Conservation (phyloP, 805 yeast species). For the Hanseniaspora meyeri region DNA sequence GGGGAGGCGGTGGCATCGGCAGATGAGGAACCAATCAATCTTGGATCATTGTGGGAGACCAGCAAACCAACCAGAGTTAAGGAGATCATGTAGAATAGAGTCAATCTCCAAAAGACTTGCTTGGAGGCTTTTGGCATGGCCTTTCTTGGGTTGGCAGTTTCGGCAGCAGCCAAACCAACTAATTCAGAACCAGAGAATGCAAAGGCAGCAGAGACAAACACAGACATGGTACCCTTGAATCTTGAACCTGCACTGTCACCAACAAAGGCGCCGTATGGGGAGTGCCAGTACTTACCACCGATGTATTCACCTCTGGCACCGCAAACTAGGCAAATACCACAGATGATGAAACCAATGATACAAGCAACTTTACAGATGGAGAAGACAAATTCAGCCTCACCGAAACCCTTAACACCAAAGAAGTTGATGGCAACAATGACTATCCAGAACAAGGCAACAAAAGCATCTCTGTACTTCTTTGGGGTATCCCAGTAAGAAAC, state of each 20-base stretch:
- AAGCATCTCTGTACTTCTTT: constrained; percentile 37
- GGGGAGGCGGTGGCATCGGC: constrained; percentile 62
- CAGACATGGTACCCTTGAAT: constrained; percentile 42
- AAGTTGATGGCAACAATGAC: constrained; percentile 38
- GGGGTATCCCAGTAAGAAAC: constrained; percentile 40
- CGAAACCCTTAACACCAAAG: constrained; percentile 45
- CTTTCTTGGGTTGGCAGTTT: constrained; percentile 36
- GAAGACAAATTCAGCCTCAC: constrained; percentile 41
- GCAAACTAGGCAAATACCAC: constrained; percentile 39
- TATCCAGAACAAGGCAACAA: constrained; percentile 39
- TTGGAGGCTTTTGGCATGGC: constrained; percentile 41
- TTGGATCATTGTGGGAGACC: constrained; percentile 35
- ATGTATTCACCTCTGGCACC: constrained; percentile 38
- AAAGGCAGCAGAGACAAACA: constrained; percentile 44
- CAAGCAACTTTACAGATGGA: constrained; percentile 39
- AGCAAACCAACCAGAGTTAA: constrained; percentile 35
- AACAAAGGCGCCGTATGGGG: constrained; percentile 46
- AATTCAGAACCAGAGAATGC: constrained; percentile 44
- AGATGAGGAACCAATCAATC: constrained; percentile 37
- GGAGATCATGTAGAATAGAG: constrained; percentile 36
- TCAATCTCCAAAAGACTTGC: constrained; percentile 46
- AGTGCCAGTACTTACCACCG: constrained; percentile 39
- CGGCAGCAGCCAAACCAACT: constrained; percentile 41
- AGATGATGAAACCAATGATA: constrained; percentile 41
- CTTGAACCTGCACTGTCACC: constrained; percentile 28